Evolutionary conservation across 495 filamentous ascomycete species (phyloP).

Genomic region (Podospora sp.): DNA sequence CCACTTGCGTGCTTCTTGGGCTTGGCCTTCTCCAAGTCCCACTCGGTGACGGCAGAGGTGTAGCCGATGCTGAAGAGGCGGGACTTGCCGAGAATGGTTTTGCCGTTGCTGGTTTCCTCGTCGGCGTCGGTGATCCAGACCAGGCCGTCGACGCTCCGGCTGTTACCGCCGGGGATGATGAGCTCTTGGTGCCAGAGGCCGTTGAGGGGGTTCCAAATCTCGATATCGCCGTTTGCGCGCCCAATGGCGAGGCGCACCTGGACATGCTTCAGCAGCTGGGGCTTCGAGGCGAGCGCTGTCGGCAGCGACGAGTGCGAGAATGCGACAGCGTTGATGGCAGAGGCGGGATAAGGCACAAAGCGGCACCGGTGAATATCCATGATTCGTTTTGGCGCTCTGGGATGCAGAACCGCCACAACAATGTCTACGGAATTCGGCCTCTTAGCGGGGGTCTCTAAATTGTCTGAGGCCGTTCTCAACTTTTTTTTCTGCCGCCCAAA

Average conservation of each 20-base stretch:
- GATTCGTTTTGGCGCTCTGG: slow-evolving; percentile 26
- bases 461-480: slow-evolving; percentile 18
- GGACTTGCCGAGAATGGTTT: slow-evolving; percentile 68
- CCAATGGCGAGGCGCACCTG: slow-evolving; percentile 81
- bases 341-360: slow-evolving; percentile 92
- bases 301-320: slow-evolving; percentile 82
- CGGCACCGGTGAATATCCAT: slow-evolving; percentile 98
- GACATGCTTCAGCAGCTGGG: slow-evolving; percentile 46
- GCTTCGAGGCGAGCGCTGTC: slow-evolving; percentile 56
- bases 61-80: slow-evolving; percentile 97
- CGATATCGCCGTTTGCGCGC: slow-evolving; percentile 92
- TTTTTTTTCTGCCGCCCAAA: slow-evolving; percentile 41
- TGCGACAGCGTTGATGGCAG: slow-evolving; percentile 89
- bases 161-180: slow-evolving; percentile 79
- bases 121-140: slow-evolving; percentile 89
- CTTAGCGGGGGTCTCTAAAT: slow-evolving; percentile 18
- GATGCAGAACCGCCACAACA: slow-evolving; percentile 8
- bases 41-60: slow-evolving; percentile 88
- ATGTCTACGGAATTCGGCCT: slow-evolving; percentile 10
- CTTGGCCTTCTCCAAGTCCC: slow-evolving; percentile 78
- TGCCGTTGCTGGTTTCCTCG: slow-evolving; percentile 62
- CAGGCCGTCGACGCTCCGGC: slow-evolving; percentile 85
- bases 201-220: slow-evolving; percentile 93
- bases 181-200: slow-evolving; percentile 91
- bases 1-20: slow-evolving; percentile 82